Evolutionary conservation across 176 grass and related monocot species (phyloP).

Genomic region (Poa annua): DNA sequence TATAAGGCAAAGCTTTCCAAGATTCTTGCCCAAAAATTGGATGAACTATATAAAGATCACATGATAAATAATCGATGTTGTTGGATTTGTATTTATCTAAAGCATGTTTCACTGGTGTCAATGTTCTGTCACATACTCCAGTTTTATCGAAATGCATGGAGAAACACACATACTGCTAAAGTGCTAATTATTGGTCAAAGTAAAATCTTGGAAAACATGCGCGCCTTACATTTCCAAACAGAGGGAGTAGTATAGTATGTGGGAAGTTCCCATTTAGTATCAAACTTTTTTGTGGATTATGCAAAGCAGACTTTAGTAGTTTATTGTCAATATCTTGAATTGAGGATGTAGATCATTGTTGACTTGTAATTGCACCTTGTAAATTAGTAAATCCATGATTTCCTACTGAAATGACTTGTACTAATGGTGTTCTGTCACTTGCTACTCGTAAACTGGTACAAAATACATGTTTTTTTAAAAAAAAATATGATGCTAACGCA

Average conservation of each 20-base stretch:
- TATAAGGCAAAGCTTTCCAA: not conserved
- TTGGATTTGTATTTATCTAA: not conserved
- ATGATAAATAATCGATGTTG: not conserved
- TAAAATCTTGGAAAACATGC: not conserved
- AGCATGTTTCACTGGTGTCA: not conserved
- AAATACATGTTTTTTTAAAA: not conserved
- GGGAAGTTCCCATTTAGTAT: not conserved
- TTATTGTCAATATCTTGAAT: slow-evolving; percentile 19
- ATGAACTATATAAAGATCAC: not conserved
- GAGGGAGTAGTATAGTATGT: slow-evolving; percentile 1
- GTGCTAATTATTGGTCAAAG: slow-evolving; percentile 9
- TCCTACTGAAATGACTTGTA: slow-evolving; percentile 31
- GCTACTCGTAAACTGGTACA: slow-evolving; percentile 7
- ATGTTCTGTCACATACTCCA: slow-evolving; percentile 6
- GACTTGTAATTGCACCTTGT: not conserved
- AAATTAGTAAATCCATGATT: slow-evolving; percentile 17
- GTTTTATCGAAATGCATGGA: not conserved
- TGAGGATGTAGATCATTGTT: slow-evolving; percentile 1
- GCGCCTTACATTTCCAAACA: not conserved
- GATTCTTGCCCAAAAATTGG: slow-evolving; percentile 15
- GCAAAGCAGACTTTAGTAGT: not conserved
- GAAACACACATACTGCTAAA: slow-evolving; percentile 9
- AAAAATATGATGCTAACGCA: not conserved
- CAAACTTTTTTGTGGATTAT: not conserved
- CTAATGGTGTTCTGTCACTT: slow-evolving; percentile 32